Conservation (phyloP, 1,139 yeast species). For the Candida anutae region DNA sequence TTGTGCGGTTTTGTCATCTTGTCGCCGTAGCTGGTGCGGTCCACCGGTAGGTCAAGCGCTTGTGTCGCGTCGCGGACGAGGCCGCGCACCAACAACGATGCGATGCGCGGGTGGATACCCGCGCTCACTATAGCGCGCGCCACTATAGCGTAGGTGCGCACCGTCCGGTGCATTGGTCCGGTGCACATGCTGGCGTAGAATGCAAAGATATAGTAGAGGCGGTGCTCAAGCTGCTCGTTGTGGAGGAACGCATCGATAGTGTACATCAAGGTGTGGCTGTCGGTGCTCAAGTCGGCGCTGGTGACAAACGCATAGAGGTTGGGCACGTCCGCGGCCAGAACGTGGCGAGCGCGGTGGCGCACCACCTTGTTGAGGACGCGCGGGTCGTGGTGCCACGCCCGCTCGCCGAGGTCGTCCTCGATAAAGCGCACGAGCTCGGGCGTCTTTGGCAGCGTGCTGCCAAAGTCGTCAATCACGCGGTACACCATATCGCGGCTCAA, state of each 20-base stretch:
- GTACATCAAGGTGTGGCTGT: conserved; percentile 9
- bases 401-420: conserved; percentile 23
- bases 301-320: conserved; percentile 8
- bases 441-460: conserved; percentile 18
- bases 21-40: conserved; percentile 7
- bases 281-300: conserved; percentile 3
- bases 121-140: conserved; percentile 4
- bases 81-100: conserved; percentile 13
- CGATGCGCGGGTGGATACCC: conserved; percentile 5
- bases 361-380: conserved; percentile 25
- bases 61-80: conserved; percentile 17
- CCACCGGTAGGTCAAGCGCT: conserved; percentile 17
- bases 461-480: conserved; percentile 30
- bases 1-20: conserved; percentile 16
- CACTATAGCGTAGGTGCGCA: conserved; percentile 4
- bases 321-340: conserved; percentile 5
- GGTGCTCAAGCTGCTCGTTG: conserved; percentile 6
- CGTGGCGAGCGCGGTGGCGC: conserved; percentile 12
- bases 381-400: conserved; percentile 24
- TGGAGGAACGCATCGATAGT: conserved; percentile 9
- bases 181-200: conserved; percentile 10
- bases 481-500: conserved; percentile 23
- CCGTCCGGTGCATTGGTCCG: conserved; percentile 1
- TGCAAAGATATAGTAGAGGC: conserved; percentile 9
- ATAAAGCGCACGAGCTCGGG: conserved; percentile 25